These are phyloP conservation scores for Russula sp. DNA, from an alignment of 768 basidiomycete species.

Conservation along the genomic window DNA sequence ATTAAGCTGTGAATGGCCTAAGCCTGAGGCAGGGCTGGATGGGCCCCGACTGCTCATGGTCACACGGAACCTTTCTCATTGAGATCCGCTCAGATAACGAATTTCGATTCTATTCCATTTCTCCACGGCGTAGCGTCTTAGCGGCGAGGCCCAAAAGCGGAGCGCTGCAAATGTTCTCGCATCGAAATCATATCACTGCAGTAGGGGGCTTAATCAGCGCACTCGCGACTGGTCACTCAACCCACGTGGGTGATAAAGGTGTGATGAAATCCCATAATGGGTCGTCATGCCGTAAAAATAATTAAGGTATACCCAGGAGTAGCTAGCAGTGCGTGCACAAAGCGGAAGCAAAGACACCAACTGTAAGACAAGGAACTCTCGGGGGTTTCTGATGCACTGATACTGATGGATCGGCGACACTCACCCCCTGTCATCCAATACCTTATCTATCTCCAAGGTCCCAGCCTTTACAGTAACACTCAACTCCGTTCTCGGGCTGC, in stretches of 20 bases:
- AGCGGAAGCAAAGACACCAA: conserved; percentile 5
- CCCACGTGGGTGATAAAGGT: background rate
- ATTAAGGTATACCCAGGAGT: background rate
- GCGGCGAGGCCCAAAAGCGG: background rate
- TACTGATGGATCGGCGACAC: background rate
- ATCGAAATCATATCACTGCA: background rate
- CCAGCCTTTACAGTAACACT: background rate
- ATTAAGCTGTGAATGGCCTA: background rate
- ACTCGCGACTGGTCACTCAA: background rate
- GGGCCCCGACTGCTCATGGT: background rate
- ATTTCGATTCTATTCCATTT: too few relatives aligned
- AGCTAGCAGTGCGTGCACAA: background rate
- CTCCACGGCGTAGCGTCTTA: too few relatives aligned
- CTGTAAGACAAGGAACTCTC: conserved; percentile 3
- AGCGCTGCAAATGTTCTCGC: background rate
- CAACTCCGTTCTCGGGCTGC: background rate
- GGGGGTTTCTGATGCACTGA: background rate
- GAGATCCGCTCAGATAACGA: too few relatives aligned
- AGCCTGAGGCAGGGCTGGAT: background rate
- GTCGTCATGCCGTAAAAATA: background rate
- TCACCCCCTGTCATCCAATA: background rate
- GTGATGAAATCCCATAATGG: background rate
- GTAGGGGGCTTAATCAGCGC: background rate
- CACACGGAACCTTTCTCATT: too few relatives aligned
- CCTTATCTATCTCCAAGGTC: background rate